Evolutionary conservation across 768 basidiomycete genomes (phyloP).

Genomic region (Leccinum sublutescens): DNA sequence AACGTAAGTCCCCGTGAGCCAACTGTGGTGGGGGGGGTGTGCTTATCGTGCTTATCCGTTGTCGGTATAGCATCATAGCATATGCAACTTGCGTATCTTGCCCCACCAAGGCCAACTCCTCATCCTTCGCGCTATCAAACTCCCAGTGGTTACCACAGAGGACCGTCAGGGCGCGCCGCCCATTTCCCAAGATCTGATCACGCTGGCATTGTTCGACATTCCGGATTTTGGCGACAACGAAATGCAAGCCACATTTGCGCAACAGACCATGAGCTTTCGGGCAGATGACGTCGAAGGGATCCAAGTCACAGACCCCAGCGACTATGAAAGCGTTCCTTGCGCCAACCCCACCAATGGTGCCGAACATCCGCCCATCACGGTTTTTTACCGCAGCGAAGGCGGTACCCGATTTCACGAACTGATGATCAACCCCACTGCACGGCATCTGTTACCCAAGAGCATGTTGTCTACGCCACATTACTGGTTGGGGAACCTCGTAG

Average conservation of each 20-base stretch:
- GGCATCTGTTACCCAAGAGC: conserved; percentile 21
- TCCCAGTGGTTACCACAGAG: conserved; percentile 9
- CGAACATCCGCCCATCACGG: conserved; percentile 32
- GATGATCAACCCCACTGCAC: conserved; percentile 27
- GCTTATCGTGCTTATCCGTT: conserved; percentile 16
- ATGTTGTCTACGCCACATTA: conserved; percentile 29
- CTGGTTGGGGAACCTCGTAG: conserved; percentile 26
- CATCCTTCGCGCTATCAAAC: conserved; percentile 44
- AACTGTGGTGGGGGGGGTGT: not conserved
- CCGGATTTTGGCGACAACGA: conserved; percentile 32
- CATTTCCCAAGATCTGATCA: conserved; percentile 28
- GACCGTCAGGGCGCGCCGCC: conserved; percentile 14
- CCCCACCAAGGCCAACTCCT: conserved; percentile 52
- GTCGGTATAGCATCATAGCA: conserved; percentile 41
- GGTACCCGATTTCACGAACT: conserved; percentile 30
- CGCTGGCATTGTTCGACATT: conserved; percentile 31
- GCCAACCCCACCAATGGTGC: conserved; percentile 19
- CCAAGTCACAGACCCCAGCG: conserved; percentile 32
- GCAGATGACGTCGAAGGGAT: conserved; percentile 35
- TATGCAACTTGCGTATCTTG: conserved; percentile 51
- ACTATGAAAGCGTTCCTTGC: conserved; percentile 18
- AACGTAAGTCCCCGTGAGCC: conserved; percentile 17
- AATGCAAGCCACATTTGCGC: conserved; percentile 24
- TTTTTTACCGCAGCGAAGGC: conserved; percentile 33
- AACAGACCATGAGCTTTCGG: conserved; percentile 31